Percentiles rank a stretch among this genome's conserved stretches.
phyloP scores from a whole-genome alignment of 345 rosid species.

The Eucalyptus cloeziana region DNA sequence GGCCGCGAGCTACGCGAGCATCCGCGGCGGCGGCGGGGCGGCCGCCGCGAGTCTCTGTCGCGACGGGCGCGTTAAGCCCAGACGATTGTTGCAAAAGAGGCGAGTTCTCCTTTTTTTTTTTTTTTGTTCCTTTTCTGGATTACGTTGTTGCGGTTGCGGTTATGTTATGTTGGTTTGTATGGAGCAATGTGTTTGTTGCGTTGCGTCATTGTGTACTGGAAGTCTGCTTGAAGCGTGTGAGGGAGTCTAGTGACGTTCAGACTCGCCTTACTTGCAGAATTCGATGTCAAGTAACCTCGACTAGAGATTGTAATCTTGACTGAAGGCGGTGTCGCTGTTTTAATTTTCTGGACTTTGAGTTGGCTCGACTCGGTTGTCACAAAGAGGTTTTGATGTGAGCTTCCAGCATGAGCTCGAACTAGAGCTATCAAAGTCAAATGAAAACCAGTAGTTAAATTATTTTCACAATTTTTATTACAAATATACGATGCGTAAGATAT shows the following conservation, averaged over 20 bases:
- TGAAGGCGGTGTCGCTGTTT: not conserved
- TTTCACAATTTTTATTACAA: not conserved
- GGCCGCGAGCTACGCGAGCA: constrained; percentile 8
- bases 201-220: not conserved
- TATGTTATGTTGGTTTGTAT: not conserved
- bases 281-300: not conserved
- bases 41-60: not conserved
- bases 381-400: not conserved
- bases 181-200: not conserved
- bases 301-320: not conserved
- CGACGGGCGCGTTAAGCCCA: not conserved
- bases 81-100: constrained; percentile 35
- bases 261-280: not conserved
- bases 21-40: not conserved
- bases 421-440: not conserved
- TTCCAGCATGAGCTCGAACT: not conserved
- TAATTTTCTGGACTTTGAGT: not conserved
- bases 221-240: not conserved
- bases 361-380: not conserved
- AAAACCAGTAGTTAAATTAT: not conserved
- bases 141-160: not conserved
- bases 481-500: not conserved
- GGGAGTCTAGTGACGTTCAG: not conserved
- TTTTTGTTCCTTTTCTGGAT: not conserved
- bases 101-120: not conserved